Evolutionary conservation across 179 eudicot species (phyloP), one percentile per base, ranked within the genome.

Genomic region (Spergularia azorica): DNA sequence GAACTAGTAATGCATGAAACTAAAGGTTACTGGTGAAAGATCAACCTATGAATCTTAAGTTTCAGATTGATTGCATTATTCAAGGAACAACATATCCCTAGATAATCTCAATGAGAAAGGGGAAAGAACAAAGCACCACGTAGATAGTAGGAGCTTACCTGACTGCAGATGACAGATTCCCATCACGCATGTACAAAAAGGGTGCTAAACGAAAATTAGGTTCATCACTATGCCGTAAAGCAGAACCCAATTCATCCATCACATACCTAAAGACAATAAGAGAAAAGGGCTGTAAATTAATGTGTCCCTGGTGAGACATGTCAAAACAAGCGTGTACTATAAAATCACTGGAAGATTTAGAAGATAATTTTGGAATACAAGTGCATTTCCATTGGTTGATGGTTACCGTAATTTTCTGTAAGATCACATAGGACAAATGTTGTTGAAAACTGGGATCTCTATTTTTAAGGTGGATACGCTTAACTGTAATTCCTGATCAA

Each of bases 211-310:
- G 85, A 66, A 89, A 94, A 84, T 94, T 96, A 60, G 98, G 91
- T 81, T 85, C 90, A 82, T 96, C 97, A 77, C 97, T 96, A 78
- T 96, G 98, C 63, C 93, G 85, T 90, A 94, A 83, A 79, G 98
- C 99, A 75, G 99, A 96, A 83, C 97, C 99, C 3, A 96, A 88
- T 83, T 96, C 99, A 86, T 96, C 99, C 98, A 96, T 96, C 85
- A 89, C 98, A 87, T 96, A 96, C 94, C 99, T 96, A 70, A 51
- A 82, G 59, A 64, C 55, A 54, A 63, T 67, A 70, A 69, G 56
- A 69, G n/a, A 79, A 60, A 84, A 76, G 18, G 9, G 16, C n/a
- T 61, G 63, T 73, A 60, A 75, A 32, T 67, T 26, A 32, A 38
- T 17, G 8, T 16, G 56, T 48, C 38, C 26, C 51, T 15, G 59